Percentiles rank a stretch among this genome's conserved stretches.
Conservation (phyloP, 768 basidiomycete genomes). For the Mycena rebaudengoi region DNA sequence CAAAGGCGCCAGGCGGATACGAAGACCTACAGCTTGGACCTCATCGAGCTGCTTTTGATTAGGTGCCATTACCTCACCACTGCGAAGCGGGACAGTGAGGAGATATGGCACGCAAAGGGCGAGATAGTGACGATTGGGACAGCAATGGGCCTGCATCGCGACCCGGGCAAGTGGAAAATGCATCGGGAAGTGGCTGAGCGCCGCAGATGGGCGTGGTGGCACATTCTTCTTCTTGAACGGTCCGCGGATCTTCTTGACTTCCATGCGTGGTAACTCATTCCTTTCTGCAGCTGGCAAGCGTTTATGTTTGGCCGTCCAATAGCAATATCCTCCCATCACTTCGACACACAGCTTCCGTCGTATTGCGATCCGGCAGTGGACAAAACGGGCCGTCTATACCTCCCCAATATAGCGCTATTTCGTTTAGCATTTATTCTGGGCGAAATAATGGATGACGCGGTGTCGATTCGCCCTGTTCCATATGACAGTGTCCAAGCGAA, state of each 20-base stretch:
- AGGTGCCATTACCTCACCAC: slow-evolving; percentile 78
- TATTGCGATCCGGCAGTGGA: slow-evolving; percentile 71
- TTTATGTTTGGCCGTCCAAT: slow-evolving; percentile 88
- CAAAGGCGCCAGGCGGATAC: slow-evolving; percentile 68
- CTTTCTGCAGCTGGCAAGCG: slow-evolving; percentile 75
- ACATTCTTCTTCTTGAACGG: slow-evolving; percentile 84
- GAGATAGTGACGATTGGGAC: slow-evolving; percentile 78
- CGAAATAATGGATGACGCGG: slow-evolving; percentile 84
- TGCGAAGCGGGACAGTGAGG: slow-evolving; percentile 79
- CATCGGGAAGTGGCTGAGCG: slow-evolving; percentile 75
- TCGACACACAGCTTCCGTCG: slow-evolving; percentile 81
- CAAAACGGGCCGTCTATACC: slow-evolving; percentile 69
- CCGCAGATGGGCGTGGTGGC: slow-evolving; percentile 92
- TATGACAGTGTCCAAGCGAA: slow-evolving; percentile 78
- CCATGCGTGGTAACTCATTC: slow-evolving; percentile 11
- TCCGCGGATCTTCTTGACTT: slow-evolving; percentile 39
- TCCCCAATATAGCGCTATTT: slow-evolving; percentile 81
- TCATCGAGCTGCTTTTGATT: slow-evolving; percentile 78
- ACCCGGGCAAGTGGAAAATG: slow-evolving; percentile 83
- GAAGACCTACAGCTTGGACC: slow-evolving; percentile 71
- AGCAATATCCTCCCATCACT: slow-evolving; percentile 81
- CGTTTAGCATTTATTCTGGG: slow-evolving; percentile 81
- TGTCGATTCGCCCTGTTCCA: slow-evolving; percentile 80
- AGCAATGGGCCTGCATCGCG: slow-evolving; percentile 87
- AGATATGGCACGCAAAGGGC: slow-evolving; percentile 80